Conservation (phyloP, 352 stramenopile genomes). For the Phytophthora chlamydospora region DNA sequence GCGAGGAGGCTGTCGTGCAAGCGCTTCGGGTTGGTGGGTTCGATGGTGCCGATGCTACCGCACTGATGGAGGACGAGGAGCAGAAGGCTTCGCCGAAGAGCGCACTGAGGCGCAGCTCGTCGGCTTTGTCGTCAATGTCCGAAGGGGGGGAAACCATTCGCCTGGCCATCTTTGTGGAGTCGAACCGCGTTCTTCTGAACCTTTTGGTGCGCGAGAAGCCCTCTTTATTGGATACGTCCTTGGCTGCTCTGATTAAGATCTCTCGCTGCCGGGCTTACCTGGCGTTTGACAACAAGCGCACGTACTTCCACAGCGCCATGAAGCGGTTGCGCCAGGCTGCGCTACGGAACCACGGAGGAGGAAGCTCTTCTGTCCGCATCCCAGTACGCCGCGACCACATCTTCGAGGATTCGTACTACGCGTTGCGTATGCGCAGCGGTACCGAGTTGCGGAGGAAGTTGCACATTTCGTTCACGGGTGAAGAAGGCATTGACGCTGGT, state of each 20-base stretch:
- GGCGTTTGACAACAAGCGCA: conserved; percentile 99
- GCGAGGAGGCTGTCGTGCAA: conserved; percentile 80
- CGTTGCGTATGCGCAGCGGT: conserved; percentile 95
- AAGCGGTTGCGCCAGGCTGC: conserved; percentile 89
- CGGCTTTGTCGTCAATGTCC: conserved; percentile 46
- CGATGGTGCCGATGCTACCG: conserved; percentile 40
- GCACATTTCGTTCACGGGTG: conserved; percentile 97
- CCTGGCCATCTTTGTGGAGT: conserved; percentile 94
- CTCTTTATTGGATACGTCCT: conserved; percentile 94
- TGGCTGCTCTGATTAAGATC: conserved; percentile 96
- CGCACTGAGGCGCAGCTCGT: conserved; percentile 45
- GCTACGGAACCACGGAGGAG: conserved; percentile 88
- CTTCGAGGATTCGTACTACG: conserved; percentile 99
- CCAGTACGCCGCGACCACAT: conserved; percentile 95
- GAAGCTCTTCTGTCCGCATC: conserved; percentile 89
- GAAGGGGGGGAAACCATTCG: conserved; percentile 72
- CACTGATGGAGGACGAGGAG: conserved; percentile 36
- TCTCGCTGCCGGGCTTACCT: conserved; percentile 94
- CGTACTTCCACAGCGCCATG: conserved; percentile 97
- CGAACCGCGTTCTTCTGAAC: conserved; percentile 97
- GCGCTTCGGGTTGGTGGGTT: conserved; percentile 73
- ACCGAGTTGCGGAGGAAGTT: conserved; percentile 97
- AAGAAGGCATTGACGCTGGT: conserved; percentile 99
- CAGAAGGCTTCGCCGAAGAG: conserved; percentile 33
- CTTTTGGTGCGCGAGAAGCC: conserved; percentile 97